Percentiles rank a stretch among this genome's conserved stretches.
phyloP scores from a whole-genome alignment of 257 asterid genomes.

The Parsonsia alboflavescens region DNA sequence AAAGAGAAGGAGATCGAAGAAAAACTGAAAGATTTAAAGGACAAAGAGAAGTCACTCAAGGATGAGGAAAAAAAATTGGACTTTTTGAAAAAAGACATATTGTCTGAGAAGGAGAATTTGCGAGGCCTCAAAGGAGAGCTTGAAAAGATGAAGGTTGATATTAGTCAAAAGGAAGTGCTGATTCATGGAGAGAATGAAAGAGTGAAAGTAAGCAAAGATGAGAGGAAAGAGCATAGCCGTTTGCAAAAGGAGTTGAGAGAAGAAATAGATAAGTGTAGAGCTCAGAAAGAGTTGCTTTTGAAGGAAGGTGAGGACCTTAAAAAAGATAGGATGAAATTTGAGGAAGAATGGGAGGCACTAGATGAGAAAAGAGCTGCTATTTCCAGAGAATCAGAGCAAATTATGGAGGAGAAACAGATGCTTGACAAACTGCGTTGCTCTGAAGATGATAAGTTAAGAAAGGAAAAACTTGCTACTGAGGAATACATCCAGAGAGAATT shows the following conservation, averaged over 20 bases:
- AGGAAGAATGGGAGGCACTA: conserved; percentile 81
- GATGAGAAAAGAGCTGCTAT: conserved; percentile 65
- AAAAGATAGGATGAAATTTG: conserved; percentile 60
- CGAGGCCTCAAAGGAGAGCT: conserved; percentile 44
- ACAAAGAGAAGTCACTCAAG: conserved; percentile 59
- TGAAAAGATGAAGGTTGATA: conserved; percentile 54
- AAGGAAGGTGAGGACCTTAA: conserved; percentile 61
- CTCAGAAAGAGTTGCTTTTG: conserved; percentile 41
- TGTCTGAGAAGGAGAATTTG: conserved; percentile 48
- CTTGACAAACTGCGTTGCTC: conserved; percentile 37
- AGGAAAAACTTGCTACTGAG: conserved; percentile 47
- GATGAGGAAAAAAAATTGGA: conserved; percentile 47
- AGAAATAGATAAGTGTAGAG: conserved; percentile 63
- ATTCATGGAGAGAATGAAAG: conserved; percentile 45
- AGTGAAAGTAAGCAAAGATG: conserved; percentile 46
- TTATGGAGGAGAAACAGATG: conserved; percentile 45
- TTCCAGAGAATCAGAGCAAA: conserved; percentile 34
- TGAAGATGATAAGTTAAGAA: conserved; percentile 48
- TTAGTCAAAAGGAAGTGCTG: conserved; percentile 39
- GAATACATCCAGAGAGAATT: conserved; percentile 48
- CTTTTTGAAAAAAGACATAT: conserved; percentile 33
- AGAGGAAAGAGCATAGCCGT: conserved; percentile 49
- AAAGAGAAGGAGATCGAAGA: conserved; percentile 59
- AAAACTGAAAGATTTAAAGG: conserved; percentile 54
- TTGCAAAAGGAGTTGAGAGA: conserved; percentile 52